phyloP scores from a whole-genome alignment of 805 yeast genomes.

The Candida orba region DNA sequence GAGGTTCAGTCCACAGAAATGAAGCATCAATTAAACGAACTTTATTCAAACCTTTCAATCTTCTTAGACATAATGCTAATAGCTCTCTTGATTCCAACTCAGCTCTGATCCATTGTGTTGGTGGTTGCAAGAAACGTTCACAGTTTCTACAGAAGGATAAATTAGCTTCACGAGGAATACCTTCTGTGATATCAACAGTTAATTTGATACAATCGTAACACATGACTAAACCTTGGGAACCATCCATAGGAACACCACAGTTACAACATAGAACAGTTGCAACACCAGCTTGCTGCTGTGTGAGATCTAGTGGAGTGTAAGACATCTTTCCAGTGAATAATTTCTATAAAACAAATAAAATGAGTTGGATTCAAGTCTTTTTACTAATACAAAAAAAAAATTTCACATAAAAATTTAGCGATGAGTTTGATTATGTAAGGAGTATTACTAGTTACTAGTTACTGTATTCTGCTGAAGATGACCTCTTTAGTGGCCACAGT shows the following conservation, averaged over 20 bases:
- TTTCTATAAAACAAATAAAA: too few species aligned
- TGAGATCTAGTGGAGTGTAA: constrained; percentile 30
- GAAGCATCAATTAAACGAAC: constrained; percentile 89
- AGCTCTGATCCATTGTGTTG: constrained; percentile 86
- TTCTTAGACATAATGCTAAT: constrained; percentile 81
- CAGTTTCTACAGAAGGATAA: constrained; percentile 94
- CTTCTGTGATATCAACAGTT: constrained; percentile 89
- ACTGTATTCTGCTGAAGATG: too few species aligned
- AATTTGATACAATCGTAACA: constrained; percentile 95
- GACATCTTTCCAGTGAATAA: constrained; percentile 27
- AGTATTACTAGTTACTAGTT: not conserved
- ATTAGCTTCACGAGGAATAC: constrained; percentile 90
- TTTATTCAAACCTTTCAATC: constrained; percentile 79
- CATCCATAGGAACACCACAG: constrained; percentile 98
- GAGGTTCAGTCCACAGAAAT: constrained; percentile 99
- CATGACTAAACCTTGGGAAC: constrained; percentile 87
- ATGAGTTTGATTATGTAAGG: constrained; percentile 5
- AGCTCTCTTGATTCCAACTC: constrained; percentile 89
- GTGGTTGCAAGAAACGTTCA: constrained; percentile 93
- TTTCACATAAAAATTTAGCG: not conserved
- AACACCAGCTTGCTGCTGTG: constrained; percentile 29
- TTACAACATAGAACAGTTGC: constrained; percentile 95
- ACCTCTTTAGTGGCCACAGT: not conserved
- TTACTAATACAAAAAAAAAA: not conserved
- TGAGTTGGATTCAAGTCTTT: not conserved